Evolutionary conservation across 495 filamentous ascomycete species (phyloP), one percentile per base, ranked within the genome.

Genomic region (Polyplosphaeria fusca): DNA sequence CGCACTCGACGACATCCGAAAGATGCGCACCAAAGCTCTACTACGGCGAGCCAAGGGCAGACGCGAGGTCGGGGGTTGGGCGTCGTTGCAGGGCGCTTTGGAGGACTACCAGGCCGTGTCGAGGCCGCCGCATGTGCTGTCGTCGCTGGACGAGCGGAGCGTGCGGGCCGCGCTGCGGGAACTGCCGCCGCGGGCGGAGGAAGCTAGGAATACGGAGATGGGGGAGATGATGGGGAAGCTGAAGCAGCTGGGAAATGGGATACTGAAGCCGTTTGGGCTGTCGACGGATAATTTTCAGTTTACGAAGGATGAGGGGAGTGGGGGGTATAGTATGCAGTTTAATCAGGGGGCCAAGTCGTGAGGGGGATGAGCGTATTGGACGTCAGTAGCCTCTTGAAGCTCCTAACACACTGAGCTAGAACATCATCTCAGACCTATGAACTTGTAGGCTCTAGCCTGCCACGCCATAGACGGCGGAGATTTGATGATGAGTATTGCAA

Each of bases 161-260:
- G 84, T 94, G 1, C 76, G 83, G 54, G 70, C 74, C 39, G 86
- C 86, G 35, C 72, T 95, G 25, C 71, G 73, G 32, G 73, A 71
- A 24, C 75, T 96, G 12, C 86, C 87, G 2, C 72, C 75, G 20
- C 77, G 76, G 58, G 82, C 89, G 37, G 86, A 89, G 40, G 77
- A 78, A 28, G 91, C 91, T 2, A 84, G 86, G 70, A 84, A 93
- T 64, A 84, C 77, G 65, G 93, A 98, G 71, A 89, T 91, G 79
- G 82, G 77, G 5, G 92, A 98, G 71, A 95, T 96, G 88, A 91
- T 96, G 88, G 87, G 84, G 22, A 96, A 96, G 73, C 71, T 98
- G 71, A 96, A 95, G 71, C 83, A 89, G 77, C 76, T 98, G 50
- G 92, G 92, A 1, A 95, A 98, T 72, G 88, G 89, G 1, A 77